Evolutionary conservation across 139 green algal genomes (phyloP).

Genomic region (Coelastrella sp.): DNA sequence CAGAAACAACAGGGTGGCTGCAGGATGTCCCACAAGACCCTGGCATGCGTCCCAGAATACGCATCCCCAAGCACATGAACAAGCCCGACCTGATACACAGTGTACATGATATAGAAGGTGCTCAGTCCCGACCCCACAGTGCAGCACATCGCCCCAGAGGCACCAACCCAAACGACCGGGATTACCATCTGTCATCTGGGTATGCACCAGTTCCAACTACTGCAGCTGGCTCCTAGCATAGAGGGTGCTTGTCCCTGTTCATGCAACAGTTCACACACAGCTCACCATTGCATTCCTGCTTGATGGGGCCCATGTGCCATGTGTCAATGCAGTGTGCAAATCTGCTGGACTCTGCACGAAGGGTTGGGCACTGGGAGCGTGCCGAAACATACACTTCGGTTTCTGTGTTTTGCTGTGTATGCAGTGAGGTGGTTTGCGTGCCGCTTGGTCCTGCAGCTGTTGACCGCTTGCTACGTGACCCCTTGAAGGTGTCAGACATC

Average conservation of each 20-base stretch:
- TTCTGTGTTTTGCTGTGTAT: neutral
- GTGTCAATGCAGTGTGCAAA: too few relatives aligned
- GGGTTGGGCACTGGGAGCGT: too few relatives aligned
- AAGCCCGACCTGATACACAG: constrained; percentile 5
- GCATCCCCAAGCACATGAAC: neutral
- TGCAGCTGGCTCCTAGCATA: too few relatives aligned
- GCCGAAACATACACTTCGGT: too few relatives aligned
- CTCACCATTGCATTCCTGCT: too few relatives aligned
- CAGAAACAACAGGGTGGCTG: neutral
- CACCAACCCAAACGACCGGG: constrained; percentile 6
- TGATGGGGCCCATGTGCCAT: too few relatives aligned
- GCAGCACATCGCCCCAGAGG: neutral
- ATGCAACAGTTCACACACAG: too few relatives aligned
- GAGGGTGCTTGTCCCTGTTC: neutral
- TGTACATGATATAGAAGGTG: constrained; percentile 16
- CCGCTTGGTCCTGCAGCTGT: neutral
- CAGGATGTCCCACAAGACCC: too few relatives aligned
- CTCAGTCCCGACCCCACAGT: neutral
- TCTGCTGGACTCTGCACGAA: too few relatives aligned
- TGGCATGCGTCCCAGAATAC: constrained; percentile 18
- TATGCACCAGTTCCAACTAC: neutral
- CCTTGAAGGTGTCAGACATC: constrained; percentile 28
- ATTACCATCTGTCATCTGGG: constrained; percentile 4
- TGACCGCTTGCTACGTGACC: constrained; percentile 13
- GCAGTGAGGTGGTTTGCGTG: neutral